phyloP scores from a whole-genome alignment of 2,329 filamentous ascomycete genomes.

The Xylariaceae sp. region DNA sequence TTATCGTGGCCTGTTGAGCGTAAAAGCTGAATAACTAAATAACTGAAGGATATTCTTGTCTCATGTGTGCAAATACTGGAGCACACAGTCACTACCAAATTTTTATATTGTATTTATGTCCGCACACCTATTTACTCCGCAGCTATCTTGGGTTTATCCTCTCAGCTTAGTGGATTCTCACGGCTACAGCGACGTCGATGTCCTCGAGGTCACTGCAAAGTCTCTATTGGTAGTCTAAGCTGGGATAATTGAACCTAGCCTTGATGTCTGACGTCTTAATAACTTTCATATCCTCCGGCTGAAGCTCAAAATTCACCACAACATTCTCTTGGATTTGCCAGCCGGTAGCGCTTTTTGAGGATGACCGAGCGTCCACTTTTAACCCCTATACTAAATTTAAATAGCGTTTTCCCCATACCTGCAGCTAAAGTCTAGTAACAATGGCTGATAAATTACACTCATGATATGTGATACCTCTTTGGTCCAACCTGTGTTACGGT shows the following conservation, averaged over 20 bases:
- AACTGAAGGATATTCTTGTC: no score
- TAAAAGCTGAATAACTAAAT: no score
- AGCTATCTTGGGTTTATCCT: no score
- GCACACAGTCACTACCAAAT: no score
- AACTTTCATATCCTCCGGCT: constrained; percentile 18
- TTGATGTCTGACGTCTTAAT: constrained; percentile 25
- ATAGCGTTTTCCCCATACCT: constrained; percentile 42
- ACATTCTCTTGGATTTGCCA: constrained; percentile 29
- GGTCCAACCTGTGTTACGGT: no score
- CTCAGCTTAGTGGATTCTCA: constrained; percentile 6
- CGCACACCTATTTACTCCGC: no score
- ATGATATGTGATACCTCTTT: constrained; percentile 40
- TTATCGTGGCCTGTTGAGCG: no score
- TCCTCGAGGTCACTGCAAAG: constrained; percentile 28
- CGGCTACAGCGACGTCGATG: constrained; percentile 5
- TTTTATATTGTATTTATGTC: no score
- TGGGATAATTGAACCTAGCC: constrained; percentile 31
- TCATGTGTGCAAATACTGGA: no score
- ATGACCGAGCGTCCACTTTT: constrained; percentile 43
- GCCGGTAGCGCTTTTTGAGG: constrained; percentile 44
- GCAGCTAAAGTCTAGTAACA: constrained; percentile 34
- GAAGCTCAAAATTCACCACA: constrained; percentile 22
- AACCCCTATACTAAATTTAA: constrained; percentile 46
- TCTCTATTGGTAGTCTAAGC: constrained; percentile 36
- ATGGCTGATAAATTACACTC: constrained; percentile 37